Evolutionary conservation across 305 asterid species (phyloP).

Genomic region (Fraxinus xanthoxyloides): DNA sequence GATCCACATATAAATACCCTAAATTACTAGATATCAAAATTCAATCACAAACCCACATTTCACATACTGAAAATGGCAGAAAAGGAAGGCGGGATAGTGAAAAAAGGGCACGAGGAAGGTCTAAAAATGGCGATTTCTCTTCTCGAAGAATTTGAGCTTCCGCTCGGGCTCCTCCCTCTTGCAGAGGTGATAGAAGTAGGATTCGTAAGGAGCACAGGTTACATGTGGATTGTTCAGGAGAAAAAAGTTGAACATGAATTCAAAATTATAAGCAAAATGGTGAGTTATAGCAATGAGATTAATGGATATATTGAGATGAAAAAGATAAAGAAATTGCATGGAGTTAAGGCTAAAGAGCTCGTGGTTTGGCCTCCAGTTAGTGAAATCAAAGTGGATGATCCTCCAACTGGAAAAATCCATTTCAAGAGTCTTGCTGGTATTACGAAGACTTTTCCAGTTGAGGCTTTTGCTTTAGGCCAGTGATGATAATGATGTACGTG

Average conservation of each 20-base stretch:
- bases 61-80: slow-evolving; percentile 16
- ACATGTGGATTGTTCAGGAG: slow-evolving; percentile 25
- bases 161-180: slow-evolving; percentile 26
- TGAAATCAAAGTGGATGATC: slow-evolving; percentile 12
- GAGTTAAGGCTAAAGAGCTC: slow-evolving; percentile 12
- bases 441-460: slow-evolving; percentile 11
- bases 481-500: not conserved
- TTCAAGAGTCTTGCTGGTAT: slow-evolving; percentile 16
- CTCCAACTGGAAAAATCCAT: slow-evolving; percentile 5
- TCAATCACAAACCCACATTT: not conserved
- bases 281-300: slow-evolving; percentile 17
- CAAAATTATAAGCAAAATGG: slow-evolving; percentile 18
- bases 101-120: slow-evolving; percentile 29
- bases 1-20: not conserved
- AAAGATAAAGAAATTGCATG: slow-evolving; percentile 9
- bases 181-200: slow-evolving; percentile 28
- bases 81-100: slow-evolving; percentile 31
- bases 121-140: slow-evolving; percentile 28
- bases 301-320: slow-evolving; percentile 22
- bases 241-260: slow-evolving; percentile 22
- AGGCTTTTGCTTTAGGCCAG: slow-evolving; percentile 25
- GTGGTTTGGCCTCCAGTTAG: slow-evolving; percentile 12
- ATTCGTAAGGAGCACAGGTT: slow-evolving; percentile 20
- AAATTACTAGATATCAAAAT: not conserved
- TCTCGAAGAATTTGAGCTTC: slow-evolving; percentile 24